These are phyloP conservation scores for Blastomyces parvus DNA, from an alignment of 2,329 filamentous ascomycete species.

Conservation along the genomic window DNA sequence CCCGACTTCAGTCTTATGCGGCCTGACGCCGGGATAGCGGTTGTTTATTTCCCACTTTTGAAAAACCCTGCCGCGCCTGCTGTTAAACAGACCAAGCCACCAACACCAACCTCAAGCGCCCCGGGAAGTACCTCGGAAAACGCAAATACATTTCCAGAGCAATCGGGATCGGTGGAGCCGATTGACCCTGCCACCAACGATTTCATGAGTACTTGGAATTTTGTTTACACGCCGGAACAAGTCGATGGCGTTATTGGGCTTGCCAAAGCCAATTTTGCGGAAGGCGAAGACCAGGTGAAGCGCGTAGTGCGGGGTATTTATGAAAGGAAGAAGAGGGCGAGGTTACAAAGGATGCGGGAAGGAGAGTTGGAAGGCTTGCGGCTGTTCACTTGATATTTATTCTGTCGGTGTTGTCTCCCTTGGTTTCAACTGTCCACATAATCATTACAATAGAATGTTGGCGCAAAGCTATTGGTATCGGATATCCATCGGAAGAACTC, in stretches of 20 bases:
- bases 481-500: not conserved
- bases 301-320: constrained; percentile 79
- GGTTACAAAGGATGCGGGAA: constrained; percentile 37
- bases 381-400: not conserved
- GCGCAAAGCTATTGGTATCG: not conserved
- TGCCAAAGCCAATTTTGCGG: constrained; percentile 75
- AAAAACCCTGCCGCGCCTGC: constrained; percentile 52
- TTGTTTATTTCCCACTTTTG: constrained; percentile 84
- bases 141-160: constrained; percentile 16
- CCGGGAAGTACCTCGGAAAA: constrained; percentile 17
- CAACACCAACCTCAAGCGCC: constrained; percentile 13
- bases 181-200: constrained; percentile 78
- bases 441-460: not conserved
- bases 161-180: constrained; percentile 52
- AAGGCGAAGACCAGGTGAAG: constrained; percentile 69
- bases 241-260: constrained; percentile 76
- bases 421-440: not conserved
- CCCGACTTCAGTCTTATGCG: constrained; percentile 61
- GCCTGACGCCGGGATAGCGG: constrained; percentile 72
- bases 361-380: constrained; percentile 5
- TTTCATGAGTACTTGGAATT: constrained; percentile 96
- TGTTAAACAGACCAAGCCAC: not conserved
- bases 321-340: constrained; percentile 69
- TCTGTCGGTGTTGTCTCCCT: not conserved
- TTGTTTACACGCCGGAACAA: constrained; percentile 85